Conservation (phyloP, 495 filamentous ascomycete genomes). For the Achaetomiella virescens region DNA sequence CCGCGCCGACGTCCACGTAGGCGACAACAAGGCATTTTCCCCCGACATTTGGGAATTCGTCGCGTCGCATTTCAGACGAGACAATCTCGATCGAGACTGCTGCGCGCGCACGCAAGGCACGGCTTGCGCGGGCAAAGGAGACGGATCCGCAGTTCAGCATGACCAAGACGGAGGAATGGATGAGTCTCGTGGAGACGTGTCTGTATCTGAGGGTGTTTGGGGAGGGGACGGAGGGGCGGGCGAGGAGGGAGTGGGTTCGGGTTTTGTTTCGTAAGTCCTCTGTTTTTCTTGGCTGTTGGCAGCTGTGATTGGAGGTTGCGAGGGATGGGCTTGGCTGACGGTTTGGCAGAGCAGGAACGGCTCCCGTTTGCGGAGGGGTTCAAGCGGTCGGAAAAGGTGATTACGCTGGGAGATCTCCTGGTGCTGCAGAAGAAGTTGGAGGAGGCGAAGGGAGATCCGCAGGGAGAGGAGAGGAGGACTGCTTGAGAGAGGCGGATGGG, state of each 20-base stretch:
- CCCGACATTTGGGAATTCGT: slow-evolving; percentile 21
- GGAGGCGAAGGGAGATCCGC: background rate
- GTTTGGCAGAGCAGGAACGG: slow-evolving; percentile 23
- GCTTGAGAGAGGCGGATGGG: no score
- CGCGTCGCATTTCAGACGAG: slow-evolving; percentile 9
- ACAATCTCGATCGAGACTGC: slow-evolving; percentile 24
- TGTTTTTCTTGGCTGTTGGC: no score
- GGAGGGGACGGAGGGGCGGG: slow-evolving; percentile 16
- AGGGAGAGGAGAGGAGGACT: background rate
- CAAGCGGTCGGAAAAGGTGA: slow-evolving; percentile 14
- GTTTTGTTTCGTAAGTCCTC: slow-evolving; percentile 23
- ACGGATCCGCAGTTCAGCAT: slow-evolving; percentile 26
- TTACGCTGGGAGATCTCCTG: slow-evolving; percentile 19
- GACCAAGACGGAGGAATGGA: slow-evolving; percentile 6
- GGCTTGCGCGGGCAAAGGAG: slow-evolving; percentile 13
- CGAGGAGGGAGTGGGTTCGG: slow-evolving; percentile 22
- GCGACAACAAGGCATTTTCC: slow-evolving; percentile 28
- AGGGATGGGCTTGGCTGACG: no score
- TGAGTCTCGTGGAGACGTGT: slow-evolving; percentile 25
- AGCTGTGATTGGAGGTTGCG: no score
- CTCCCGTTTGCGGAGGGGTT: slow-evolving; percentile 29
- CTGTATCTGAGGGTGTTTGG: slow-evolving; percentile 29
- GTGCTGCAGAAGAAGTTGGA: slow-evolving; percentile 21
- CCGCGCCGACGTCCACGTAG: slow-evolving; percentile 20
- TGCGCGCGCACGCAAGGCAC: slow-evolving; percentile 19